A percentile compares a stretch with the other conserved stretches of the same genome.
phyloP scores from a whole-genome alignment of 192 early-diverging fungal genomes.

The Backusella sp. region DNA sequence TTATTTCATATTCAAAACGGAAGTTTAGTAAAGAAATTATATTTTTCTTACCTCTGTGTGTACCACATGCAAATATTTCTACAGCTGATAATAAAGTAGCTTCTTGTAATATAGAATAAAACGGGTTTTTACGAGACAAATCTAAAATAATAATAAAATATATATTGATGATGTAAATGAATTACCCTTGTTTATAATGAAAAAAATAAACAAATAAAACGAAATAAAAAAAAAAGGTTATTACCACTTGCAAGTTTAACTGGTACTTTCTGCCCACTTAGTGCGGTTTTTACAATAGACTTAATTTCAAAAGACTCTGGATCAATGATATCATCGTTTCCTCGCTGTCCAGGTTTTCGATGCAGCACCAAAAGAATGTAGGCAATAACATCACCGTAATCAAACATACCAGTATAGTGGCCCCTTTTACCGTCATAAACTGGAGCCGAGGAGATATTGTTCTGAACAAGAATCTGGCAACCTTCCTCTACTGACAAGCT shows the following conservation, averaged over 20 bases:
- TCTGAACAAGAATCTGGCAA: conserved; percentile 67
- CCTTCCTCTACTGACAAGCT: conserved; percentile 63
- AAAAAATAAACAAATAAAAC: neutral
- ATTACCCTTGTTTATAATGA: neutral
- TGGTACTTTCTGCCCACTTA: conserved; percentile 49
- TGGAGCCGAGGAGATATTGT: conserved; percentile 79
- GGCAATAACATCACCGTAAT: conserved; percentile 78
- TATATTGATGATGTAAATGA: neutral
- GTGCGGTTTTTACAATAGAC: conserved; percentile 52
- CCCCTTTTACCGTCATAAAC: conserved; percentile 45
- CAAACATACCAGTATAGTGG: conserved; percentile 81
- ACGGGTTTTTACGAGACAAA: conserved; percentile 79
- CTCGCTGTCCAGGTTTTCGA: conserved; percentile 35
- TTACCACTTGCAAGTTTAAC: conserved; percentile 63
- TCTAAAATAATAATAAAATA: conserved; percentile 39
- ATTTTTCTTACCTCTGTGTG: conserved; percentile 62
- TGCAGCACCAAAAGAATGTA: conserved; percentile 68
- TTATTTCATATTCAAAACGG: too few species aligned
- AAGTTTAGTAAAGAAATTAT: too few species aligned
- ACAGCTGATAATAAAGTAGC: conserved; percentile 71
- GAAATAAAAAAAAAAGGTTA: neutral
- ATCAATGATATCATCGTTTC: conserved; percentile 18
- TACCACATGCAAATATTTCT: conserved; percentile 69
- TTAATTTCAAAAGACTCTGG: conserved; percentile 48
- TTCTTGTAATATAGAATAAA: conserved; percentile 76